These are phyloP conservation scores for Aspergillus ostianus DNA, from an alignment of 495 filamentous ascomycete genomes.

Conservation along the genomic window DNA sequence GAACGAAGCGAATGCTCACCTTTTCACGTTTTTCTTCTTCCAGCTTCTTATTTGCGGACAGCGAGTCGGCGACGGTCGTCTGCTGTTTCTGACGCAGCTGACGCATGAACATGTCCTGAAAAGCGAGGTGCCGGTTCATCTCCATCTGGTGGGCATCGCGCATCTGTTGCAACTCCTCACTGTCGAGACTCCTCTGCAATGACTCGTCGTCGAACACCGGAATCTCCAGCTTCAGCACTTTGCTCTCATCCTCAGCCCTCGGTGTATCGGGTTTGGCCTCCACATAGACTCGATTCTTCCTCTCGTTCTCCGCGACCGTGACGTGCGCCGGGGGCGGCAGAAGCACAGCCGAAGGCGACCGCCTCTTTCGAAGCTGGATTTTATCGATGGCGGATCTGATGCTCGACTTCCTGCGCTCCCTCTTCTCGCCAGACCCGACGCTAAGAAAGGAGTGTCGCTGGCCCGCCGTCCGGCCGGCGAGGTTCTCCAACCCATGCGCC, in stretches of 20 bases:
- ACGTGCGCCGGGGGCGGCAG: conserved; percentile 34
- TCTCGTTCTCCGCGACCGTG: conserved; percentile 27
- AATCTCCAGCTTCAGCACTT: conserved; percentile 35
- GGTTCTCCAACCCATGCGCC: conserved; percentile 8
- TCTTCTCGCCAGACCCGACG: conserved; percentile 30
- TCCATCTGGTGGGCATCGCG: conserved; percentile 55
- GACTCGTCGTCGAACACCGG: conserved; percentile 39
- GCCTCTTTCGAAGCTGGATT: conserved; percentile 40
- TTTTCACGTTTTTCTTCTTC: conserved; percentile 54
- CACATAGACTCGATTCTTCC: conserved; percentile 31
- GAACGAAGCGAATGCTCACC: conserved; percentile 41
- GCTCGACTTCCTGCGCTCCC: conserved; percentile 35
- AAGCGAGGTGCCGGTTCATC: conserved; percentile 56
- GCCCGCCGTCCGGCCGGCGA: conserved; percentile 8
- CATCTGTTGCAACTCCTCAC: conserved; percentile 50
- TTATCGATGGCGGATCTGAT: conserved; percentile 41
- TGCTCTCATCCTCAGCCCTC: conserved; percentile 14
- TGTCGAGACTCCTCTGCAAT: conserved; percentile 43
- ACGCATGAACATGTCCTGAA: conserved; percentile 38
- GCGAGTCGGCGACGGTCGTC: conserved; percentile 28
- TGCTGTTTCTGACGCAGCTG: conserved; percentile 36
- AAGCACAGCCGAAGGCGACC: conserved; percentile 29
- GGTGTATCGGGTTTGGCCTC: conserved; percentile 23
- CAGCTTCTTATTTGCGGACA: conserved; percentile 33
- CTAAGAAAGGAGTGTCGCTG: conserved; percentile 35